These are phyloP conservation scores for Periglandula ipomoeae DNA, from an alignment of 2,329 filamentous ascomycete genomes.

Conservation along the genomic window DNA sequence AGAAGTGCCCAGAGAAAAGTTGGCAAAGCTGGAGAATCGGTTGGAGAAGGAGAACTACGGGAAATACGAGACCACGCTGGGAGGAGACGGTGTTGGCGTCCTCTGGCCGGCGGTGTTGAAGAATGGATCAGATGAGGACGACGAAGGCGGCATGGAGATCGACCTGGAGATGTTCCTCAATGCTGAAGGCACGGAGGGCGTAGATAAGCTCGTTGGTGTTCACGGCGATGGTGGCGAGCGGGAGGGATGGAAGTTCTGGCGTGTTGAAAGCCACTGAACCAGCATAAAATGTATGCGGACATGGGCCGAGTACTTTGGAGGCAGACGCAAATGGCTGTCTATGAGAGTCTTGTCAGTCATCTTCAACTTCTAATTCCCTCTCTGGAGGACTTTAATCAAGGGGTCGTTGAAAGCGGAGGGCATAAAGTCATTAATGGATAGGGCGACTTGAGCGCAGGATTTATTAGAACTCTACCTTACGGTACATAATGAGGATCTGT, in stretches of 20 bases:
- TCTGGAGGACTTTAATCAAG: conserved; percentile 1
- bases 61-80: conserved; percentile 81
- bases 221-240: conserved; percentile 56
- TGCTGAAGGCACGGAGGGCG: conserved; percentile 73
- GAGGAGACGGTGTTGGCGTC: conserved; percentile 88
- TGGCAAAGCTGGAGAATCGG: conserved; percentile 55
- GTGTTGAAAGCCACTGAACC: conserved; percentile 39
- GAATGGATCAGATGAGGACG: conserved; percentile 70
- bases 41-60: conserved; percentile 66
- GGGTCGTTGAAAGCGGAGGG: not conserved
- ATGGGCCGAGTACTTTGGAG: not conserved
- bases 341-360: not conserved
- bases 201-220: conserved; percentile 82
- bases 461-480: not conserved
- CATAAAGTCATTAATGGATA: not conserved
- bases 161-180: conserved; percentile 76
- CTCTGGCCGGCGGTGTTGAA: conserved; percentile 87
- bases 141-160: conserved; percentile 82
- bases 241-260: conserved; percentile 85
- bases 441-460: not conserved
- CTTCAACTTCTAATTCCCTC: not conserved
- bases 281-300: not conserved
- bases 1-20: conserved; percentile 42
- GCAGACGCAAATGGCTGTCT: not conserved
- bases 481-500: not conserved